phyloP scores from a whole-genome alignment of 2,329 filamentous ascomycete genomes.

The Penicillium brasilianum region DNA sequence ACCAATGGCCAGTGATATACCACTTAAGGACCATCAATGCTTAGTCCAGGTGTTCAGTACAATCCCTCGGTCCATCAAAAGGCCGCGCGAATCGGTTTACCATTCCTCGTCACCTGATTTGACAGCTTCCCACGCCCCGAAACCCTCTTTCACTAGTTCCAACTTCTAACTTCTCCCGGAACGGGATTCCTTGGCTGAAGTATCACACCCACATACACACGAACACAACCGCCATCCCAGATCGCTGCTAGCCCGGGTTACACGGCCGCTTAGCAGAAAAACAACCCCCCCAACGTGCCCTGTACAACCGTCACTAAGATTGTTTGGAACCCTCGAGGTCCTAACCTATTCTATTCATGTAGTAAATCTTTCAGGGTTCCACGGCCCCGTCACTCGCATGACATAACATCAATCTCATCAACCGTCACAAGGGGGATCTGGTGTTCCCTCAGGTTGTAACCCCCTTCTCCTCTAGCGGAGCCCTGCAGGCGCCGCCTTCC shows the following conservation, averaged over 20 bases:
- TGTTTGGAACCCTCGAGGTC: not conserved
- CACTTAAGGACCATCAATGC: not conserved
- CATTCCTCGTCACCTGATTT: constrained; percentile 1
- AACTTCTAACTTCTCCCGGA: not conserved
- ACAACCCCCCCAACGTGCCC: constrained; percentile 8
- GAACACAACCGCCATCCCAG: not conserved
- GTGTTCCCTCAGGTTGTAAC: not conserved
- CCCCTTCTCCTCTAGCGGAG: not conserved
- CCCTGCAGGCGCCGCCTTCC: constrained; percentile 1
- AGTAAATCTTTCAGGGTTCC: not conserved
- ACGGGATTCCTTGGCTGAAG: not conserved
- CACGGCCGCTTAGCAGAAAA: constrained; percentile 19
- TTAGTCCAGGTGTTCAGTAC: too few species aligned
- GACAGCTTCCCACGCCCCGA: not conserved
- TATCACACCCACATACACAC: not conserved
- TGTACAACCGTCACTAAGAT: not conserved
- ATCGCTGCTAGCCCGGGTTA: constrained; percentile 15
- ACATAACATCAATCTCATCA: not conserved
- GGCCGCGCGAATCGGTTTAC: not conserved
- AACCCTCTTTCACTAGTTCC: not conserved
- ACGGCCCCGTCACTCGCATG: not conserved
- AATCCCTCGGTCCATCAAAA: too few species aligned
- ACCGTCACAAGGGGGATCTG: not conserved
- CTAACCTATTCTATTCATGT: too few species aligned
- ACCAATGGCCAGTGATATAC: not conserved